phyloP scores from a whole-genome alignment of 2,329 filamentous ascomycete species.

The Ophiostoma tasmaniense region DNA sequence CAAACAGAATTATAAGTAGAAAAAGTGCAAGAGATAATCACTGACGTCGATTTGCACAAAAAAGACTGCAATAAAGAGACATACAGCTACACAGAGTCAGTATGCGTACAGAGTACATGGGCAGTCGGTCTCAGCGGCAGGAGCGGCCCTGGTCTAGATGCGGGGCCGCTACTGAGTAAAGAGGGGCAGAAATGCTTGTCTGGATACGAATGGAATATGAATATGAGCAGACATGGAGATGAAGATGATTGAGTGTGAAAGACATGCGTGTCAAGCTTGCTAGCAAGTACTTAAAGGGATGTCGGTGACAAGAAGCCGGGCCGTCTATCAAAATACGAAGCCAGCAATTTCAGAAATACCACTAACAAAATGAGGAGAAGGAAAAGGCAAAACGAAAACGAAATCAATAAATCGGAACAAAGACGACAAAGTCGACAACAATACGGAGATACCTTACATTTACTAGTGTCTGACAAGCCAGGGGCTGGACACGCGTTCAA shows the following conservation, averaged over 20 bases:
- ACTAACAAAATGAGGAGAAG: not conserved
- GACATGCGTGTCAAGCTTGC: not conserved
- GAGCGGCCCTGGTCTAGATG: not conserved
- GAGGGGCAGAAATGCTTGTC: slow-evolving; percentile 8
- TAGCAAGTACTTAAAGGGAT: not conserved
- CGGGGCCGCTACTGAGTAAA: not conserved
- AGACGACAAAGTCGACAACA: not conserved
- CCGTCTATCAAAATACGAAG: not conserved
- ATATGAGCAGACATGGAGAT: not conserved
- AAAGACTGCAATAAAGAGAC: not conserved
- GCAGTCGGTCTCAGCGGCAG: slow-evolving; percentile 3
- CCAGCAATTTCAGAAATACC: not conserved
- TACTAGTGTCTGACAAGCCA: not conserved
- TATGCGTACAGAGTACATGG: too few species aligned
- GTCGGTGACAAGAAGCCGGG: not conserved
- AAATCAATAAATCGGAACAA: not conserved
- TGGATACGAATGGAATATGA: not conserved
- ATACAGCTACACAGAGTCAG: not conserved
- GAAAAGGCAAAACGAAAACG: not conserved
- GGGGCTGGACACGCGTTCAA: slow-evolving; percentile 1
- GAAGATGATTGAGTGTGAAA: not conserved
- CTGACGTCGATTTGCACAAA: not conserved
- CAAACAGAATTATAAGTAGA: not conserved
- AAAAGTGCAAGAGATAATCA: not conserved
- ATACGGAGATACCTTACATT: not conserved